Evolutionary conservation across 768 basidiomycete genomes (phyloP).

Genomic region (Hypholoma fasciculare): DNA sequence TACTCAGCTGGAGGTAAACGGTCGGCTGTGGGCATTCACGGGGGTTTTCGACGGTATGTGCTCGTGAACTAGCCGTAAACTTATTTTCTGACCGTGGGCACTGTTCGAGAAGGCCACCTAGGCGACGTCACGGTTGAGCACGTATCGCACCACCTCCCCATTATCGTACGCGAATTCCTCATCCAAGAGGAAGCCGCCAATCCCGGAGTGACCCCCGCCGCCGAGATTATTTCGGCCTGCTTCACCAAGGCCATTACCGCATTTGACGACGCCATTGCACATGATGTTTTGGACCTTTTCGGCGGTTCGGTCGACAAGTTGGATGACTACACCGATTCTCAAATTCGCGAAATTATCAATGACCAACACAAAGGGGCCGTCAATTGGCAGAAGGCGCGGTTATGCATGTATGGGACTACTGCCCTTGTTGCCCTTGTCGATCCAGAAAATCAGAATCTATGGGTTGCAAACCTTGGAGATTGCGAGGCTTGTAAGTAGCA

Average conservation of each 20-base stretch:
- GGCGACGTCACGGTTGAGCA: conserved; percentile 72
- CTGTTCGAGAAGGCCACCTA: conserved; percentile 50
- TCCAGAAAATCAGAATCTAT: conserved; percentile 65
- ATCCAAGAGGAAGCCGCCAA: conserved; percentile 41
- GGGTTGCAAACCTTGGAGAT: conserved; percentile 82
- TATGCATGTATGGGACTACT: conserved; percentile 82
- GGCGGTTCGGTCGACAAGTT: conserved; percentile 52
- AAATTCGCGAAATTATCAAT: conserved; percentile 62
- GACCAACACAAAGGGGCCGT: conserved; percentile 57
- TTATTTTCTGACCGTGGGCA: conserved; percentile 5
- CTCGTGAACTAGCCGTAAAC: background rate
- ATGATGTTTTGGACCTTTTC: conserved; percentile 63
- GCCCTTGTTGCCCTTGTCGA: conserved; percentile 74
- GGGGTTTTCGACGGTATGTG: conserved; percentile 69
- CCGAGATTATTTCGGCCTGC: conserved; percentile 52
- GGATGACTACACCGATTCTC: conserved; percentile 49
- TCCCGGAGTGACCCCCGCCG: conserved; percentile 37
- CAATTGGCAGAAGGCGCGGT: conserved; percentile 64
- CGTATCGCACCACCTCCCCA: conserved; percentile 66
- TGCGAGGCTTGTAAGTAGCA: conserved; percentile 67
- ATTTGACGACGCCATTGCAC: conserved; percentile 68
- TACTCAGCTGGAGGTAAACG: conserved; percentile 54
- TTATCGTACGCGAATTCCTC: conserved; percentile 62
- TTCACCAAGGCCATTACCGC: conserved; percentile 59
- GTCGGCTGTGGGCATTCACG: conserved; percentile 61